Evolutionary conservation across 768 basidiomycete species (phyloP), one percentile per base, ranked within the genome.

Genomic region (Cyathus striatus): DNA sequence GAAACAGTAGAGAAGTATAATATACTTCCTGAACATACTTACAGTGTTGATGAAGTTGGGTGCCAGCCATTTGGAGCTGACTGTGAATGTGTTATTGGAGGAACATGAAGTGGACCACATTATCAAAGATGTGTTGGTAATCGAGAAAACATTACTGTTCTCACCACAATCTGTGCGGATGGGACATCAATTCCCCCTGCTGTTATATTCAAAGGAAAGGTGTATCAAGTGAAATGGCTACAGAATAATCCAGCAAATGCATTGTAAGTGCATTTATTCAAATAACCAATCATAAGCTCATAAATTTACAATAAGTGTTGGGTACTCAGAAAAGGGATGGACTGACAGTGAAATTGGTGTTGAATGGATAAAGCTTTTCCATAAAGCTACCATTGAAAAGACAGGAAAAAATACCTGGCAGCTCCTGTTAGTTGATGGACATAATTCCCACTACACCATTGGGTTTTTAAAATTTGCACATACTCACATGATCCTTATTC

Each of bases 81-180:
- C 2, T 16, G 16, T 30, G 27, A 30, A 16, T 30, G 27, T 10
- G 27, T 30, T 7, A 30, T 30, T 9, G 27, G 27, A 9, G 27
- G 10, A 10, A 16, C 16, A 10, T 10, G 16, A 9, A 48, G 49
- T 20, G 41, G 38, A 25, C 16, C 33, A 4, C 62, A 63, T 42
- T 56, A 71, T 53, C 63, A 69, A 49, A 65, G 67, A 45, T 26
- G 47, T 1, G 49, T 48, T 22, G 63, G 65, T 1, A 50, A 50
- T 21, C 45, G 53, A 7, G 69, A 72, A 46, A 70, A 65, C 38
- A 68, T 65, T 25, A 72, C 69, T 1, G 58, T 66, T 9, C 51
- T 76, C 36, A 57, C 63, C 0, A 69, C 66, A 2, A 73, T 75
- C 17, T 68, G 69, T 50, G 64, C 63, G 0, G 63, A 70, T 54